These are phyloP conservation scores for Pyrenophora graminea DNA, from an alignment of 2,329 filamentous ascomycete species.

Conservation along the genomic window DNA sequence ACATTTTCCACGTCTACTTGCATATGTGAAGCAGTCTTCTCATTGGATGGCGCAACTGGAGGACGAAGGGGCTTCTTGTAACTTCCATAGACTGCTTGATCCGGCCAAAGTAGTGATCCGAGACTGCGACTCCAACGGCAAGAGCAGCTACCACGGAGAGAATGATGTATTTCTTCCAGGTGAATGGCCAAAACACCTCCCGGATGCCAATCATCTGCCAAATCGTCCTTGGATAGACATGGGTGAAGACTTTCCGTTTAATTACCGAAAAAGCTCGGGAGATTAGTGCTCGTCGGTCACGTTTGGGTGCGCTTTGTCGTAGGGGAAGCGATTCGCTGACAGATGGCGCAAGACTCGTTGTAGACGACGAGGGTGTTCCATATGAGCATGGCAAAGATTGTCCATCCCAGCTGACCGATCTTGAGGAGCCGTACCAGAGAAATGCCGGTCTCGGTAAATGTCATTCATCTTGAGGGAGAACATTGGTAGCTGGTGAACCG, in stretches of 20 bases:
- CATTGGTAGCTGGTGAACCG: background rate
- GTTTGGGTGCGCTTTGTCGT: background rate
- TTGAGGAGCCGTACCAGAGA: background rate
- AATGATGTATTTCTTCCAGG: slow-evolving; percentile 21
- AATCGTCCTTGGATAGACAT: slow-evolving; percentile 14
- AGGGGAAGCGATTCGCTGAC: slow-evolving; percentile 4
- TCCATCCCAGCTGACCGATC: background rate
- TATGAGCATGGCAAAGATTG: background rate
- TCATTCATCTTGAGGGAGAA: background rate
- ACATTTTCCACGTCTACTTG: slow-evolving; percentile 1
- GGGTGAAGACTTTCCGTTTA: background rate
- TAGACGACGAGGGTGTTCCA: background rate
- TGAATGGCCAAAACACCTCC: slow-evolving; percentile 19
- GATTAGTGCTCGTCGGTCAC: background rate
- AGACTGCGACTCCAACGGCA: slow-evolving; percentile 15
- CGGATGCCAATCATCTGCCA: slow-evolving; percentile 17
- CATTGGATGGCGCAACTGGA: background rate
- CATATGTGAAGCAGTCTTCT: background rate
- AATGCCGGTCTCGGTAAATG: background rate
- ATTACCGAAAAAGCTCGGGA: background rate
- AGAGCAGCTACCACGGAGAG: slow-evolving; percentile 11
- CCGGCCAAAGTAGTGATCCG: slow-evolving; percentile 17
- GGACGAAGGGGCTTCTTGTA: slow-evolving; percentile 11
- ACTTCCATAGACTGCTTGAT: slow-evolving; percentile 19
- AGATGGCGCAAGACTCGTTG: background rate